These are phyloP conservation scores for Apiotrichum montevideense DNA, from an alignment of 1,284 basidiomycete genomes.

Conservation along the genomic window DNA sequence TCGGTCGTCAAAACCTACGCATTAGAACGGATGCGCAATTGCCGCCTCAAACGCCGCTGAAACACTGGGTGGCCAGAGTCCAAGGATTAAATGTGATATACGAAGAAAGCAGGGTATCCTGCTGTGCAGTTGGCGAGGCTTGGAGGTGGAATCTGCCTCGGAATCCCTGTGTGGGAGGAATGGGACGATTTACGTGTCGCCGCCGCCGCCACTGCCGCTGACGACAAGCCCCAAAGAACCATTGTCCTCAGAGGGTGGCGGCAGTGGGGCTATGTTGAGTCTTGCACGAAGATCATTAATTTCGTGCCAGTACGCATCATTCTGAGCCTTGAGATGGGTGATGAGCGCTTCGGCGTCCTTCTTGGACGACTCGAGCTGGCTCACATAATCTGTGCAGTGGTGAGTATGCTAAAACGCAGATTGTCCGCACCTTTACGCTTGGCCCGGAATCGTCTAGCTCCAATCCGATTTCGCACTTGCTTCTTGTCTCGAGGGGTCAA, in stretches of 20 bases:
- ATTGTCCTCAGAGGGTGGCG: slow-evolving; percentile 5
- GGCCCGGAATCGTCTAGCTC: slow-evolving; percentile 38
- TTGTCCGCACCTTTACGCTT: slow-evolving; percentile 40
- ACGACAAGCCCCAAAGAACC: slow-evolving; percentile 1
- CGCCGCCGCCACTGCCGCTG: not conserved
- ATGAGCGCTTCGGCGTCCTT: slow-evolving; percentile 26
- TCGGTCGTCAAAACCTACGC: no score
- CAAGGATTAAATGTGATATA: no score
- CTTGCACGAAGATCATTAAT: slow-evolving; percentile 31
- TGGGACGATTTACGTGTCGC: not conserved
- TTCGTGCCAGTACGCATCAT: slow-evolving; percentile 23
- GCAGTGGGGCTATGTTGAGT: slow-evolving; percentile 18
- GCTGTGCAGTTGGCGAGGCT: no score
- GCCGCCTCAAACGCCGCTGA: no score
- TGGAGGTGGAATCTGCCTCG: no score
- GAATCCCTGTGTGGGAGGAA: no score
- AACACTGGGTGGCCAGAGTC: no score
- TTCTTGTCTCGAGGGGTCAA: slow-evolving; percentile 42
- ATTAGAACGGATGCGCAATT: no score
- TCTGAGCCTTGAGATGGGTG: slow-evolving; percentile 15
- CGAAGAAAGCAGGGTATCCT: no score
- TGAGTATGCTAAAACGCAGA: not conserved
- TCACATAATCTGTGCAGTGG: slow-evolving; percentile 12
- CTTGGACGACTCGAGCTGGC: slow-evolving; percentile 12
- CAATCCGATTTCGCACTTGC: slow-evolving; percentile 41